These are phyloP conservation scores for Backusella morwellensis DNA, from an alignment of 192 early-diverging fungal species.

Conservation along the genomic window DNA sequence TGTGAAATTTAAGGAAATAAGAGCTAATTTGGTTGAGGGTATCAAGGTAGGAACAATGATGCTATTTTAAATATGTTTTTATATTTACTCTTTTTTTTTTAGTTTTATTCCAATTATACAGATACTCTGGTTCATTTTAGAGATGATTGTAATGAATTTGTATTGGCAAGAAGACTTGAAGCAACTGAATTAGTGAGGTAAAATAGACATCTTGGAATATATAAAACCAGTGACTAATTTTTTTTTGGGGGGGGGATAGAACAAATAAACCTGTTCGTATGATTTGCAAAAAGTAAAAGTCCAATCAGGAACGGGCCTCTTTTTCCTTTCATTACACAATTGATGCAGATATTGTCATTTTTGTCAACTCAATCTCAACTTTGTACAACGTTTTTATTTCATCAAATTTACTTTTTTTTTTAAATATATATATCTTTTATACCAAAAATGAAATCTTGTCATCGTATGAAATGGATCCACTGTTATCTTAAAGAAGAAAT, in stretches of 20 bases:
- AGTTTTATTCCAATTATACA: slow-evolving; percentile 39
- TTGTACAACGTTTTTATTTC: neutral
- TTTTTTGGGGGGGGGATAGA: neutral
- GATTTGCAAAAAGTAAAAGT: slow-evolving; percentile 2
- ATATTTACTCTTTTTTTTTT: neutral
- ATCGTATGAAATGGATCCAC: neutral
- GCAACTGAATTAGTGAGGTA: slow-evolving; percentile 30
- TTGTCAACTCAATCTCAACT: neutral
- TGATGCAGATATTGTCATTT: neutral
- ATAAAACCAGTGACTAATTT: neutral
- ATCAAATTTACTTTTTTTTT: neutral
- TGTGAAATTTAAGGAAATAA: slow-evolving; percentile 72
- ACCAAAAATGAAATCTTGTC: neutral
- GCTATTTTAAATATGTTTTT: neutral
- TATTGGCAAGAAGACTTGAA: slow-evolving; percentile 30
- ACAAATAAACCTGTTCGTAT: slow-evolving; percentile 1
- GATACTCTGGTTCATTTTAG: slow-evolving; percentile 31
- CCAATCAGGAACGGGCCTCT: neutral
- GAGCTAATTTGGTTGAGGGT: slow-evolving; percentile 77
- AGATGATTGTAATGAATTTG: slow-evolving; percentile 34
- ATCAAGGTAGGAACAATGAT: slow-evolving; percentile 45
- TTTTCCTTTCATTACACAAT: neutral
- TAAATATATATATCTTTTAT: neutral
- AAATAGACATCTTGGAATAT: neutral
- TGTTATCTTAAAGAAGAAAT: neutral